Base-by-base conservation (phyloP, 2,329 filamentous ascomycete genomes). In the Cladobotryum mycophilum region DNA sequence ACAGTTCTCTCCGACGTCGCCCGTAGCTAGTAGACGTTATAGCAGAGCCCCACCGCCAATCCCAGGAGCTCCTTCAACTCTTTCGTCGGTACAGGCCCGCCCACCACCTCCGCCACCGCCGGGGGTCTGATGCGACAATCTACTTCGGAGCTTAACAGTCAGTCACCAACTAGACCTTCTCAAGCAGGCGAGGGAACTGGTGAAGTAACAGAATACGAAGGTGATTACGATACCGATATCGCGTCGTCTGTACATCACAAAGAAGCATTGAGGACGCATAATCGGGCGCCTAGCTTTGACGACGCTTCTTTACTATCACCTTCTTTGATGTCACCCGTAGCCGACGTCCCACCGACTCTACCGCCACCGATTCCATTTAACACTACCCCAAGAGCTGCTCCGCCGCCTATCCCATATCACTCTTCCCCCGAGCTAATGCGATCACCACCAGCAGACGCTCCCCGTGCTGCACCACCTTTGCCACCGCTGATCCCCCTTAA, bases 151-250 rank as follows among this genome's bases (percentile, higher is more conserved):
- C 75, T 73, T 48, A 72, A 72, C 44, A 59, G 65, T 2, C 59
- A 70, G 11, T 70, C 74, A 12, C 70, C 77, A 20, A 58, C 69
- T 49, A 63, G 76, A 54, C 68, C 68, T 11, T 58, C 62, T 9
- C 67, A 71, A 51, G 73, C 72, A 54, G 78, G 71, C 20, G 85
- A 86, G 33, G 83, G 83, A 33, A 84, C 85, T 13, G 84, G 82
- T 22, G 90, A 95, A 61, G 79, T 89, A 34, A 95, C 89, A 0
- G 92, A 96, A 63, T 97, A 97, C 63, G 93, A 99, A 64, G 93
- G 92, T 6, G 93, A 97, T 64, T 97, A 97, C 65, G 93, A 97
- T 60, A 97, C 93, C 6, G 93, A 97, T 65, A 97, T 97, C 64
- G 91, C 87, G 2, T 89, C 91, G n/a, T 86, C 89, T 9, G 89